Percentiles rank a stretch among this genome's conserved stretches.
phyloP scores from a whole-genome alignment of 768 basidiomycete genomes.

The Psilocybe cyanescens region DNA sequence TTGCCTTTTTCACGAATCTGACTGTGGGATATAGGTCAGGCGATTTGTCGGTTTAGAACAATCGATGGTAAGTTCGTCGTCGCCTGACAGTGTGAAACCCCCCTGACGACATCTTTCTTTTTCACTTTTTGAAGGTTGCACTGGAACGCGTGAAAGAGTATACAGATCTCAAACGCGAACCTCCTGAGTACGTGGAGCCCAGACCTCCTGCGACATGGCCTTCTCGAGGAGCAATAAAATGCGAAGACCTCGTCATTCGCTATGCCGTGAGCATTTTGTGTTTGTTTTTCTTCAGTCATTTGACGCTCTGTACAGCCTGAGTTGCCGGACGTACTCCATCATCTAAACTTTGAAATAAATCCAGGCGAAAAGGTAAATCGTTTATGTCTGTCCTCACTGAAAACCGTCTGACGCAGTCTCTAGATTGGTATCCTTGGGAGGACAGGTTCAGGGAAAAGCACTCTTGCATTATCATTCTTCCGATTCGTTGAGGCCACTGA shows the following conservation, averaged over 20 bases:
- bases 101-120: not conserved
- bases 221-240: constrained; percentile 64
- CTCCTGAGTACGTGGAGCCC: constrained; percentile 85
- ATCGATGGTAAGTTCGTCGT: constrained; percentile 69
- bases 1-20: not conserved
- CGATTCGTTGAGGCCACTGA: constrained; percentile 81
- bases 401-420: not conserved
- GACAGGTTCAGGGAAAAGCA: constrained; percentile 79
- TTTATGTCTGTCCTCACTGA: not conserved
- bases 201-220: constrained; percentile 87
- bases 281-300: not conserved
- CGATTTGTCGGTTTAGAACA: constrained; percentile 90
- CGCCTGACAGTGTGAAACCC: not conserved
- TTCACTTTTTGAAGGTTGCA: constrained; percentile 55
- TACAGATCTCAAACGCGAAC: constrained; percentile 76
- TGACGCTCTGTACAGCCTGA: constrained; percentile 58
- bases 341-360: constrained; percentile 70
- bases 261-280: constrained; percentile 64
- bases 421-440: constrained; percentile 62
- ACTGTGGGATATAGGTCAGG: constrained; percentile 45
- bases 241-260: constrained; percentile 75
- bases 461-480: constrained; percentile 83
- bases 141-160: constrained; percentile 92
- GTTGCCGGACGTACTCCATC: constrained; percentile 83
- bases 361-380: constrained; percentile 72